A percentile compares a stretch with the other conserved stretches of the same genome.
phyloP scores from a whole-genome alignment of 2,329 filamentous ascomycete species.

The Knoxdaviesia proteae region DNA sequence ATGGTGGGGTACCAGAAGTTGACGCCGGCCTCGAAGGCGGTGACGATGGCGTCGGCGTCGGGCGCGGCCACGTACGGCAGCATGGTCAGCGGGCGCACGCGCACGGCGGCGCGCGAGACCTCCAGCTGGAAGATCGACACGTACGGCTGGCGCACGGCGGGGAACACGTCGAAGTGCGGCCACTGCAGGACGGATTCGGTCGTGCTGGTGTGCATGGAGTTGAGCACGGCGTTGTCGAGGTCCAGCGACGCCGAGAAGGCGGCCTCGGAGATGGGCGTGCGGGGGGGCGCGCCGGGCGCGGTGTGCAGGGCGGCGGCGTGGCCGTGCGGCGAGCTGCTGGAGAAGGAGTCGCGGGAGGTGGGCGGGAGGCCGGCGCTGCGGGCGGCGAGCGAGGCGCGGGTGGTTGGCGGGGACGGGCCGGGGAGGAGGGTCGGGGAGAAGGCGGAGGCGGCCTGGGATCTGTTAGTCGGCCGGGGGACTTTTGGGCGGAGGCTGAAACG shows the following conservation, averaged over 20 bases:
- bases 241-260: slow-evolving; percentile 8
- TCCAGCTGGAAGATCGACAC: slow-evolving; percentile 26
- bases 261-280: slow-evolving; percentile 7
- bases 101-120: slow-evolving; percentile 16
- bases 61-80: slow-evolving; percentile 19
- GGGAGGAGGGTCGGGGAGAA: no score
- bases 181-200: slow-evolving; percentile 29
- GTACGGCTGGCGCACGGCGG: slow-evolving; percentile 19
- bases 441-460: no score
- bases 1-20: slow-evolving; percentile 34
- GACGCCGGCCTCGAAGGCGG: slow-evolving; percentile 22
- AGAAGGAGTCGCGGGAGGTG: no score
- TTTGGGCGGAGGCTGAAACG: no score
- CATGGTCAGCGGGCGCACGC: slow-evolving; percentile 13
- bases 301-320: no score
- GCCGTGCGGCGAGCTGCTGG: slow-evolving; percentile 4
- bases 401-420: no score
- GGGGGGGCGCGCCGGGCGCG: slow-evolving; percentile 5
- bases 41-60: slow-evolving; percentile 20
- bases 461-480: no score
- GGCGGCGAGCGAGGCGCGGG: no score
- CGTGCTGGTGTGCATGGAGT: slow-evolving; percentile 27
- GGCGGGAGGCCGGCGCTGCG: no score
- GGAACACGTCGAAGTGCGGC: slow-evolving; percentile 25
- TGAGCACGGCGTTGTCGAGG: slow-evolving; percentile 25